Evolutionary conservation across 139 green algal genomes (phyloP), one percentile per base, ranked within the genome.

Genomic region (Tetraselmis chui): DNA sequence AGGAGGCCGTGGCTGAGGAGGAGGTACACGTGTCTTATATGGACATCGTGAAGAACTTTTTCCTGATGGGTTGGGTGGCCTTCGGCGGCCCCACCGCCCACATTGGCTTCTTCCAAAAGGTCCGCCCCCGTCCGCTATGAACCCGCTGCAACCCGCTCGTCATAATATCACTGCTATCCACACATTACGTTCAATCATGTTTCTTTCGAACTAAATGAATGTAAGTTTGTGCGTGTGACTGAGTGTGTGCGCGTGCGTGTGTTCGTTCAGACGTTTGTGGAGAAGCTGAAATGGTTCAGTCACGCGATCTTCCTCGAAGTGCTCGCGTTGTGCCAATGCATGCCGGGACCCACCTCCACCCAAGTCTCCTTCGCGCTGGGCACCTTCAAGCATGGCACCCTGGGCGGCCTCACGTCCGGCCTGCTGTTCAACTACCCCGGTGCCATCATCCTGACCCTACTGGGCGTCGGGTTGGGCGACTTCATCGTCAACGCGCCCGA

Each of bases 341-440:
- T 98, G 80, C 95, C 95, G 0, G 96, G 96, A 1, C 96, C 96
- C 59, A 95, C 94, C 24, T 95, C 89, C 59, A 98, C 95, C n/a
- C 91, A 95, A 82, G 83, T 95, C 24, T 95, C 92, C 24, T 96
- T 97, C 76, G 91, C 92, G 0, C 88, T 96, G 18, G 93, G 94
- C 25, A 90, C 92, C 27, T 84, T 94, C 29, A 95, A 97, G 85
- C 93, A 93, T 79, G 95, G 95, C 26, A 84, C 94, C 0, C 80
- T 78, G 1, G 92, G 91, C 90, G 88, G 88, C 22, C 82, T 90
- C 31, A 59, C 90, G 32, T 84, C 81, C 0, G 85, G 85, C 22
- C 86, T 91, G 0, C 91, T 98, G 80, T 98, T 98, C 88, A 94
- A 97, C 87, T 94, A 94, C 81, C 95, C 95, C 0, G 95, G 88